These are phyloP conservation scores for Eucalyptus cloeziana DNA, from an alignment of 345 rosid genomes.

Conservation along the genomic window DNA sequence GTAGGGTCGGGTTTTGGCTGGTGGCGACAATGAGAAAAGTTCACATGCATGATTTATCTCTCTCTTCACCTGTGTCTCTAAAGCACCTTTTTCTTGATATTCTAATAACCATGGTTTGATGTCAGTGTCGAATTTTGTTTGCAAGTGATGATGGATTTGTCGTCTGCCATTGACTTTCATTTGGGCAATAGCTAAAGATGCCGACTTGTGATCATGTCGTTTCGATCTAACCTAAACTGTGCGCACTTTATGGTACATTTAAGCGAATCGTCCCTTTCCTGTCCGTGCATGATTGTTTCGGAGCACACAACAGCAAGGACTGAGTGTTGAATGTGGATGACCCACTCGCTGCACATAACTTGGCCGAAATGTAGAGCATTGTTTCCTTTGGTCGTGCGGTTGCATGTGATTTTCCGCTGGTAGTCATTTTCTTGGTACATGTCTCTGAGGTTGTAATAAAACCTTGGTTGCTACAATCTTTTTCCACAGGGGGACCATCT, in stretches of 20 bases:
- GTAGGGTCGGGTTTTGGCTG: not conserved
- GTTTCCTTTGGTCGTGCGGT: not conserved
- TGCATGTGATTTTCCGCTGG: not conserved
- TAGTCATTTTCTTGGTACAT: not conserved
- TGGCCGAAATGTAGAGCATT: not conserved
- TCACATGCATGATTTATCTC: not conserved
- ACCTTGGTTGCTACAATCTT: not conserved
- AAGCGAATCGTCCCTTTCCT: not conserved
- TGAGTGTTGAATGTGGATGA: not conserved
- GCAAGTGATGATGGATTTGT: not conserved
- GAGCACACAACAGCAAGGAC: not conserved
- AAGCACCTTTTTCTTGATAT: not conserved
- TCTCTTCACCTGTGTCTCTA: not conserved
- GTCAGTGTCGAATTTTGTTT: not conserved
- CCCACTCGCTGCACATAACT: not conserved
- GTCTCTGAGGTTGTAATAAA: not conserved
- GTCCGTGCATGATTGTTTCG: not conserved
- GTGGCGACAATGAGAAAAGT: not conserved
- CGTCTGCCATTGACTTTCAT: not conserved
- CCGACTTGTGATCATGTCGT: not conserved
- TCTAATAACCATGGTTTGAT: not conserved
- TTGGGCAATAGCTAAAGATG: not conserved
- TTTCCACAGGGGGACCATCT: conserved; percentile 39
- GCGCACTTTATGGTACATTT: not conserved
- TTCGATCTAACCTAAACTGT: not conserved